Base-by-base conservation (phyloP, 805 yeast species). In the Scheffersomyces stipitis region DNA sequence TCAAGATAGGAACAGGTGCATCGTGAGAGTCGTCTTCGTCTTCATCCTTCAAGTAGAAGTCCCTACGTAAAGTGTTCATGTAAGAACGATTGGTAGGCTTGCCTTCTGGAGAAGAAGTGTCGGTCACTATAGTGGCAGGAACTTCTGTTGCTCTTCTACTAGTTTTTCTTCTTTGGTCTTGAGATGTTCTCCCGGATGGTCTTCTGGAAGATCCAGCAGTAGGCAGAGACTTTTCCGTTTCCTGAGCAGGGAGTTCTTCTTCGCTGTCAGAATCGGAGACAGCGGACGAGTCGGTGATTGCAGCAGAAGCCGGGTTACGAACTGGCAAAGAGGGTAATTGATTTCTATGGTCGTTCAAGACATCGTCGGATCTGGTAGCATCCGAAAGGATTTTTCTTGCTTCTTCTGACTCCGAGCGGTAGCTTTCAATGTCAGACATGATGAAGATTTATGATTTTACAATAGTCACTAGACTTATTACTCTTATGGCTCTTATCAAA, bases 341-440 rank as follows among this genome's bases (percentile, higher is more conserved):
- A 45, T 67, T 38, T 33, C 73, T 51, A 47, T 68, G 73, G 49
- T 68, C 73, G 37, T 66, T 57, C 38, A 68, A 54, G 13, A 58
- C 58, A 30, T 63, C 64, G 36, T 64, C 71, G 20, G 58, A 53
- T 32, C 41, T 52, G 44, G 45, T 44, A 39, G 34, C 46, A 15
- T 41, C 46, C 33, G 53, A 36, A 18, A 20, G 7, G 7, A 20
- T 20, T 10, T 20, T 20, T 20, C 24, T 20, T 20, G 24, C 24
- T 10, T 20, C 28, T 13, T 61, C 51, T n/a, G 62, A 52, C 15
- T 48, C 52, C 18, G 60, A 54, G 42, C 48, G 55, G 51, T 48
- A 60, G 44, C 67, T 61, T 48, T 66, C 73, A 30, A 59, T 49
- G 50, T 68, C 73, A 31, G 72, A 67, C 73, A 68, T 68, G 26